Evolutionary conservation across 2,329 filamentous ascomycete species (phyloP).

Genomic region (Laburnicola sp.): DNA sequence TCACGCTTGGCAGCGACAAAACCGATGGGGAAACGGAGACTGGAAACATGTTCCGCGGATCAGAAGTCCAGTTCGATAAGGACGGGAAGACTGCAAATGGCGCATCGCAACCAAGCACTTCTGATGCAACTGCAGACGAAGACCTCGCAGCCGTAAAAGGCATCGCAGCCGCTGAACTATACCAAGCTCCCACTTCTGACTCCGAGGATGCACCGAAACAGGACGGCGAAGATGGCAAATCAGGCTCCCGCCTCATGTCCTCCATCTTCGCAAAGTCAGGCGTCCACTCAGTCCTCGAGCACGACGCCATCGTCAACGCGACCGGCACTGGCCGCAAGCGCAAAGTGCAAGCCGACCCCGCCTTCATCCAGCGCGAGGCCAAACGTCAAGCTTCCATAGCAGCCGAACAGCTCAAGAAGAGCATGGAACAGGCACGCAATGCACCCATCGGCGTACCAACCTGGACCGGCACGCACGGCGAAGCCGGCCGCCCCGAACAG

Average conservation of each 20-base stretch:
- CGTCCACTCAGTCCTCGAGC: conserved; percentile 88
- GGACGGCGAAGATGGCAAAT: conserved; percentile 21
- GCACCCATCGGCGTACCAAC: conserved; percentile 84
- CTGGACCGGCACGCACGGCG: conserved; percentile 86
- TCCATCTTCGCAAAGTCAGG: conserved; percentile 84
- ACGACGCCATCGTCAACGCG: conserved; percentile 76
- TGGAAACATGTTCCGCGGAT: conserved; percentile 82
- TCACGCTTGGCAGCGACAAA: conserved; percentile 71
- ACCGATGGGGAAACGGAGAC: conserved; percentile 75
- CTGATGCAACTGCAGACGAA: conserved; percentile 28
- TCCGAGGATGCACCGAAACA: conserved; percentile 25
- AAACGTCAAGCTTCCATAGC: conserved; percentile 77
- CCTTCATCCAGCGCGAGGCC: conserved; percentile 80
- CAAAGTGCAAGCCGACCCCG: conserved; percentile 71
- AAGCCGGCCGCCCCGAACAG: conserved; percentile 66
- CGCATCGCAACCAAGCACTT: conserved; percentile 13
- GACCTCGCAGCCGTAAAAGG: conserved; percentile 46
- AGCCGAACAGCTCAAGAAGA: conserved; percentile 72
- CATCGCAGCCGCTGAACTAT: conserved; percentile 51
- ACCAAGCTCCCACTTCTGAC: conserved; percentile 35
- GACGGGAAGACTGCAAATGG: conserved; percentile 23
- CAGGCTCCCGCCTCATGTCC: conserved; percentile 73
- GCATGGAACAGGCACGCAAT: conserved; percentile 70
- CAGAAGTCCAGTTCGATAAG: conserved; percentile 67
- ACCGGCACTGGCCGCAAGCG: conserved; percentile 56